Evolutionary conservation across 495 filamentous ascomycete species (phyloP), one percentile per base, ranked within the genome.

Genomic region (Corynascus novoguineensis): DNA sequence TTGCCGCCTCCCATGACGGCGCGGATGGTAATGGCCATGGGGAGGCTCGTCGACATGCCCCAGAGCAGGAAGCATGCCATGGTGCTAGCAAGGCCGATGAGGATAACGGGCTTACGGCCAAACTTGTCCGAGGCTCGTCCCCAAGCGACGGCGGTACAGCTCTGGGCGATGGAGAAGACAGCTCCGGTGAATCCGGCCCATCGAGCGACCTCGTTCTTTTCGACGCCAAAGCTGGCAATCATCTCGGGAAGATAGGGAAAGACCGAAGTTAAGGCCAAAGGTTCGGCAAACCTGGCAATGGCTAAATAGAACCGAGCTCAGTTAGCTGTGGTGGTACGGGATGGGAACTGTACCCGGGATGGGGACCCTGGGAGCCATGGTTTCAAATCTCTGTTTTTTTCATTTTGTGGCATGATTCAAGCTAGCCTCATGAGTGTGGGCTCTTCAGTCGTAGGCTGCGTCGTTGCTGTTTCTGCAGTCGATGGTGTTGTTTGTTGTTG

Each of bases 171-270:
- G 22, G 85, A 88, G 73, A 91, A 89, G 60, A 86, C 75, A 54
- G 88, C 84, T 2, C 83, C 84, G 0, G 83, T 83, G 59, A 91
- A 75, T 31, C 88, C 75, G 12, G 85, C 87, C 85, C 86, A 92
- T 78, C 83, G 83, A 46, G 86, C 88, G 44, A 96, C 79, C 24
- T 90, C 78, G 47, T 83, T 78, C 57, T 82, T 77, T 24, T 83
- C 77, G n/a, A 95, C 78, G 17, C 84, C 83, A 57, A 96, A 86
- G 71, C 79, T 83, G 60, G 86, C 81, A 50, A 93, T 88, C 85
- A 96, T 90, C 73, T 91, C 92, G 24, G 88, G 89, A 35, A 97
- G 79, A 68, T 97, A 97, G 15, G 92, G 92, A 58, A 87, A 88
- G 59, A 95, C 83, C 9, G 87, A 91, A 5, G 91, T 95, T 60